These are phyloP conservation scores for Lactarius sanguifluus DNA, from an alignment of 768 basidiomycete genomes.

Conservation along the genomic window DNA sequence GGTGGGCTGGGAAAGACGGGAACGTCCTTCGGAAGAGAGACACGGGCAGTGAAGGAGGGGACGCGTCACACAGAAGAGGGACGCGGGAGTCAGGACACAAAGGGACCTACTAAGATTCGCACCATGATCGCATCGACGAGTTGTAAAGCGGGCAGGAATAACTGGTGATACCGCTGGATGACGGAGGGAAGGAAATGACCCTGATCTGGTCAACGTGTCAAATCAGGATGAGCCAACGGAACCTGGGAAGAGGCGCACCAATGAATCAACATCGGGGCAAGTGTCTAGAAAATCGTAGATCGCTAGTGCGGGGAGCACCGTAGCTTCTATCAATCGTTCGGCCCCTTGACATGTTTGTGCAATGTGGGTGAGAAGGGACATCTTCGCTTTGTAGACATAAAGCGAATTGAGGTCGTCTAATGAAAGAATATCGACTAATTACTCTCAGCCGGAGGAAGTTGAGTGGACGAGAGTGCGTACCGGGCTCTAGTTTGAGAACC, in stretches of 20 bases:
- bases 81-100: too few species aligned
- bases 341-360: slow-evolving; percentile 82
- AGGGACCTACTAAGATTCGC: too few species aligned
- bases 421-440: slow-evolving; percentile 5
- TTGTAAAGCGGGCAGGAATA: slow-evolving; percentile 85
- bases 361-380: slow-evolving; percentile 84
- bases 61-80: too few species aligned
- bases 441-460: not conserved
- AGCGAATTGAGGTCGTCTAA: slow-evolving; percentile 85
- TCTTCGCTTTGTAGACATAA: slow-evolving; percentile 94
- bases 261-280: slow-evolving; percentile 80
- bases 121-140: slow-evolving; percentile 60
- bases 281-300: slow-evolving; percentile 88
- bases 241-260: slow-evolving; percentile 46
- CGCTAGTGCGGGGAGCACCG: slow-evolving; percentile 68
- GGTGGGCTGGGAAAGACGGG: too few species aligned
- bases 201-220: slow-evolving; percentile 51
- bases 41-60: too few species aligned
- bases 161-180: slow-evolving; percentile 88
- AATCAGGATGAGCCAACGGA: slow-evolving; percentile 18
- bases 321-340: slow-evolving; percentile 77
- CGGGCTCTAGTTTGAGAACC: slow-evolving; percentile 86
- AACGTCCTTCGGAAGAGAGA: too few species aligned
- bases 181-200: slow-evolving; percentile 88
- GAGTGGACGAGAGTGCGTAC: slow-evolving; percentile 43